Evolutionary conservation across 2,329 filamentous ascomycete species (phyloP), one percentile per base, ranked within the genome.

Genomic region (Neospermospora avenae): DNA sequence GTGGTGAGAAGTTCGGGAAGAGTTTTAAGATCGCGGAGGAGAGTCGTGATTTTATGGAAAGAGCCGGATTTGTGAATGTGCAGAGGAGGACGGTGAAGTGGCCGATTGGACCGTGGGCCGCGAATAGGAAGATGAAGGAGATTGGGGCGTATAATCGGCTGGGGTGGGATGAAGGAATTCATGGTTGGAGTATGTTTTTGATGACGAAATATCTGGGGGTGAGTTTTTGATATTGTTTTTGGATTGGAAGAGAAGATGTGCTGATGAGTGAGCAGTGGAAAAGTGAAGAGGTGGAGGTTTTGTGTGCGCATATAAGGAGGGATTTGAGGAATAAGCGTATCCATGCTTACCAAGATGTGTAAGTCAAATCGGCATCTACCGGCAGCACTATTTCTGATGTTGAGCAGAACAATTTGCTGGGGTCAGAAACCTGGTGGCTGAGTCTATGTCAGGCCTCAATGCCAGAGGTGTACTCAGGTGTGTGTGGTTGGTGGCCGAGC

Each of bases 1-100:
- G n/a, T 71, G 74, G 74, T 1, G 71, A 72, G 25, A 64, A 66
- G 0, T 71, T 76, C 31, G 62, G 59, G n/a, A 76, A 79, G 4
- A 73, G 76, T 3, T 63, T 76, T 4, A 65, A 73, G 25, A 65
- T 63, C 31, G 56, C 44, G n/a, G 59, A 63, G 53, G 45, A 61
- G 34, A 55, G 52, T 49, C 59, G 46, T 28, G 55, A 37, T 16
- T 49, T 54, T 13, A 60, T 70, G 41, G 41, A 61, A 41, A 60
- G 59, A 4, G 55, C 60, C 2, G 72, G 68, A 0, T 74, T 67
- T 48, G 67, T 66, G 28, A 67, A 74, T 42, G 61, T 74, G 4
- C 59, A 55, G 3, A 61, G 68, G 37, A 61, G 57, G 11, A 62
- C 62, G 11, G 59, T 66, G 45, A 66, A 65, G 49, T 63, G 71